Base-by-base conservation (phyloP, 768 basidiomycete genomes). In the Clitopilus passeckerianus region DNA sequence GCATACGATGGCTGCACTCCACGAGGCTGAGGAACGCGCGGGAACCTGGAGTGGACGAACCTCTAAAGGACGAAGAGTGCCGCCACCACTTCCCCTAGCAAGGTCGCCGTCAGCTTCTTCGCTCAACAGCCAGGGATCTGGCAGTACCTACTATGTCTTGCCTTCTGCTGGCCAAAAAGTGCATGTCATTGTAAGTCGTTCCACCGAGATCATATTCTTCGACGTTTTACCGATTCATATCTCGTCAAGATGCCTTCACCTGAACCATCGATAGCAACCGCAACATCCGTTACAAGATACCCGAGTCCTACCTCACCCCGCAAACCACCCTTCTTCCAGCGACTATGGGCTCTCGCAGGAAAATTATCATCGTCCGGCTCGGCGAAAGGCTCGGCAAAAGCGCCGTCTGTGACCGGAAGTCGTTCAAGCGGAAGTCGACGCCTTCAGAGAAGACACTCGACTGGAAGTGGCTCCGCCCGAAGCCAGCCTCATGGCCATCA, bases 61-160 rank as follows among this genome's bases (percentile, higher is more conserved):
- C 30, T 56, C 70, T 64, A 53, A 12, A 50, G 22, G 46, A 50
- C 46, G 46, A 50, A n/a, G 46, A 50, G 46, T 50, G 20, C 46
- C 46, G 16, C 46, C 46, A 22, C 46, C 46, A 18, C 46, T 50
- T 22, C 46, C 46, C 1, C 46, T 50, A 12, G 46, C 63, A 46
- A 71, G 63, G 6, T 69, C 68, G 54, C 70, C 67, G 20, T 76
- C 76, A 14, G 72, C 72, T 18, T 76, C 76, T 16, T 79, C 77
- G 46, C 68, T 80, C 15, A 75, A 68, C 33, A 87, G 83, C 66
- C 71, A 78, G 14, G 80, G 80, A 35, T 87, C 87, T 5, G 86
- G 82, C 20, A 83, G 86, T 67, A 90, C 89, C 2, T 91, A 90
- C 75, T 90, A 89, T 67, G 82, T 90, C 63, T 78, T 89, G 41